Base-by-base conservation (phyloP, 129 eudicot species). In the Logfia minima region DNA sequence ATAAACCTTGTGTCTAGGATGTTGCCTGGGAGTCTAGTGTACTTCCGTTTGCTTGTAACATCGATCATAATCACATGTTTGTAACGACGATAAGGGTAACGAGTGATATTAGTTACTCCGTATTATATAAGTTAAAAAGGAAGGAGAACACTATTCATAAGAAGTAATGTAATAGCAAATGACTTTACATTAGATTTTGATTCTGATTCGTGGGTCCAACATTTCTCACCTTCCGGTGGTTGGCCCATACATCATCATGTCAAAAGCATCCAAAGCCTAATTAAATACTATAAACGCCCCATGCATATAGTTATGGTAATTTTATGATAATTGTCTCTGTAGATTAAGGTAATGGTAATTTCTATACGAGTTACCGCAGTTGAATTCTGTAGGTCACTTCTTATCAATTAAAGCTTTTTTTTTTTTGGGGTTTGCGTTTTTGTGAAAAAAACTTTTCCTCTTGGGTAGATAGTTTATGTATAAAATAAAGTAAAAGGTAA, bases 191-290 rank as follows among this genome's bases (percentile, higher is more conserved):
- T 62, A 78, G 90, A 89, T 89, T 82, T 85, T 81, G 81, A 80
- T 83, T 86, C 79, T 78, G 95, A 89, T 89, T 86, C 68, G 95
- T 85, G 91, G 95, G 87, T 69, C 88, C 86, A 71, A 87, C 69
- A 79, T 58, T 68, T 70, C 73, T 71, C 51, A 79, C 86, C 83
- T 79, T 83, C 80, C 68, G 84, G 88, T 88, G 76, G 87, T 80
- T 84, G 85, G 81, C 77, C 75, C 52, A 63, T 66, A 35, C 1
- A 58, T n/a, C 59, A 70, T 70, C 79, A 37, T 45, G 63, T 66
- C 84, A 59, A 59, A 62, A 79, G 78, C 83, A 77, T 76, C 79
- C 80, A 60, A 83, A 78, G 83, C 84, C 24, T 62, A 14, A 62
- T 45, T 61, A 64, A 77, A 32, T 21, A 4, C 3, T 8, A 56